Conservation (phyloP, 306 rosid genomes). For the Gastrolobium villosum region DNA sequence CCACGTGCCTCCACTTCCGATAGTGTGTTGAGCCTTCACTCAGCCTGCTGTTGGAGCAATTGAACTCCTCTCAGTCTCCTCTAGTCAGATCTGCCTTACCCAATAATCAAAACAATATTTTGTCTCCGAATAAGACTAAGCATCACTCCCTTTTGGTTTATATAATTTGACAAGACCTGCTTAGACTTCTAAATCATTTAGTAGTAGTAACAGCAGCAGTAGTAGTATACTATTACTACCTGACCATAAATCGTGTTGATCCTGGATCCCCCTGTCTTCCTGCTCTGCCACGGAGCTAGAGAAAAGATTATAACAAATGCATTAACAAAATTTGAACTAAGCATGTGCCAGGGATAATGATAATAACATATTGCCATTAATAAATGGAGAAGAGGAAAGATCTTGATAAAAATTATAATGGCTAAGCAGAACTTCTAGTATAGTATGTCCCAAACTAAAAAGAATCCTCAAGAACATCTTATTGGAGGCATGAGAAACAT, state of each 20-base stretch:
- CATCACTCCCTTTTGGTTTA: not conserved
- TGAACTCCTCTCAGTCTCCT: not conserved
- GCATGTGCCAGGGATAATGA: not conserved
- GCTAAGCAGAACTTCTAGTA: slow-evolving; percentile 17
- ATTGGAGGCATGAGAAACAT: slow-evolving; percentile 26
- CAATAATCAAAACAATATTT: slow-evolving; percentile 11
- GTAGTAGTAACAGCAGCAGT: not conserved
- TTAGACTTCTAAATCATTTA: slow-evolving; percentile 2
- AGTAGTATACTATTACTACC: slow-evolving; percentile 68
- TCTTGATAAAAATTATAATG: slow-evolving; percentile 1
- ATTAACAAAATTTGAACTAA: slow-evolving; percentile 39
- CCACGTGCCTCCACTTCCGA: no score
- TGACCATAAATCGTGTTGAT: slow-evolving; percentile 98
- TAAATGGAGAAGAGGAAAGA: slow-evolving; percentile 34
- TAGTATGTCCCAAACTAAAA: slow-evolving; percentile 11
- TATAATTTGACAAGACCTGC: not conserved
- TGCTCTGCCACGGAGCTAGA: slow-evolving; percentile 98
- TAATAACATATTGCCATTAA: not conserved
- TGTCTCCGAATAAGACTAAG: slow-evolving; percentile 20
- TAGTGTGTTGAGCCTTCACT: no score
- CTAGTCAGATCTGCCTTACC: not conserved
- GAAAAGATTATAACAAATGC: slow-evolving; percentile 42
- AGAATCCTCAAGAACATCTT: slow-evolving; percentile 19
- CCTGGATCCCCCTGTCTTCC: slow-evolving; percentile 99
- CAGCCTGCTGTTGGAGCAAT: not conserved